phyloP scores from a whole-genome alignment of 257 asterid species.

The Echium plantagineum region DNA sequence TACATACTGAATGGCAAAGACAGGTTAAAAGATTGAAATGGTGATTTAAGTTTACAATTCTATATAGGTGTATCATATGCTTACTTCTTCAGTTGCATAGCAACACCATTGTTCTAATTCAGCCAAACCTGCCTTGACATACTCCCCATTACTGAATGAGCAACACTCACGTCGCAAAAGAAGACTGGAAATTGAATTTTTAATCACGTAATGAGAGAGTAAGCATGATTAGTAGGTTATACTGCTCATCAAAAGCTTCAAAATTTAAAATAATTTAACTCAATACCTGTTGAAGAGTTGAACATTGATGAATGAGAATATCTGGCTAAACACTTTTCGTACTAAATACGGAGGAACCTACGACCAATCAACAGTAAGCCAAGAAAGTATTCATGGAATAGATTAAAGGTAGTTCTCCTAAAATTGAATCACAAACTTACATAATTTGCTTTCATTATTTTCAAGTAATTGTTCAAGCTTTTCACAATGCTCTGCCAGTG shows the following conservation, averaged over 20 bases:
- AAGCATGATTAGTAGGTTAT: not conserved
- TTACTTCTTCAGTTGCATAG: constrained; percentile 89
- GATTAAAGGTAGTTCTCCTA: constrained; percentile 2
- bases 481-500: constrained; percentile 98
- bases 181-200: constrained; percentile 61
- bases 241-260: not conserved
- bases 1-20: constrained; percentile 51
- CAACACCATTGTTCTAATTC: constrained; percentile 96
- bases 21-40: constrained; percentile 12
- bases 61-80: constrained; percentile 13
- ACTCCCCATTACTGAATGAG: constrained; percentile 97
- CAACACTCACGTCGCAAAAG: constrained; percentile 97
- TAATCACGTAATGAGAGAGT: constrained; percentile 1
- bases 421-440: constrained; percentile 31
- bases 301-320: constrained; percentile 88
- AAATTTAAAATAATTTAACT: constrained; percentile 5
- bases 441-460: constrained; percentile 78
- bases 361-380: constrained; percentile 14
- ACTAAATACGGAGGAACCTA: constrained; percentile 92
- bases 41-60: not conserved
- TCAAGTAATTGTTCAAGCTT: constrained; percentile 70
- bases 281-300: constrained; percentile 86
- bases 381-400: constrained; percentile 8
- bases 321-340: constrained; percentile 72
- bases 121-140: constrained; percentile 84